These are phyloP conservation scores for Kwoniella newhampshirensis DNA, from an alignment of 768 basidiomycete species.

Conservation along the genomic window DNA sequence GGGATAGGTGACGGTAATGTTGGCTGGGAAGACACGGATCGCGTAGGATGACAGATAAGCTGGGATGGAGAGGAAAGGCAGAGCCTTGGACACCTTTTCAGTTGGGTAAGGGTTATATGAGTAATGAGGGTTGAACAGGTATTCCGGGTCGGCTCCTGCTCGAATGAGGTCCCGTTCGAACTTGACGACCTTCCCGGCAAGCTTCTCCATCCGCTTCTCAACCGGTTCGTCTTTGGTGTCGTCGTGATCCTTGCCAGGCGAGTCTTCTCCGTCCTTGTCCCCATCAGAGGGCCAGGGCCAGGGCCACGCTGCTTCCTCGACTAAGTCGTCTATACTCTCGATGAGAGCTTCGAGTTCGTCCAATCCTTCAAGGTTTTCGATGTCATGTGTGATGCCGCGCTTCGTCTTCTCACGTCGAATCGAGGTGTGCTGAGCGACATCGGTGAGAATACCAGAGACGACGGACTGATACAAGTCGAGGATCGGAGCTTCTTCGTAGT, in stretches of 20 bases:
- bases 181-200: slow-evolving; percentile 69
- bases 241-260: slow-evolving; percentile 11
- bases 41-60: slow-evolving; percentile 85
- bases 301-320: slow-evolving; percentile 57
- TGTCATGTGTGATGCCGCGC: slow-evolving; percentile 28
- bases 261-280: slow-evolving; percentile 1
- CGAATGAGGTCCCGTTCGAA: slow-evolving; percentile 78
- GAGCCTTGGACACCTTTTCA: slow-evolving; percentile 64
- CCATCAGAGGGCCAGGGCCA: slow-evolving; percentile 55
- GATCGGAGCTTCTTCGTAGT: slow-evolving; percentile 75
- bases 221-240: slow-evolving; percentile 55
- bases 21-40: slow-evolving; percentile 66
- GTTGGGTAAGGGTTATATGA: slow-evolving; percentile 84
- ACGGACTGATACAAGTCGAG: slow-evolving; percentile 69
- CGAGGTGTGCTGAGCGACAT: slow-evolving; percentile 56
- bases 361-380: slow-evolving; percentile 5
- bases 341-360: slow-evolving; percentile 64
- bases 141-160: slow-evolving; percentile 71
- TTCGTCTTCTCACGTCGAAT: slow-evolving; percentile 10
- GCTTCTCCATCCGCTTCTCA: slow-evolving; percentile 61
- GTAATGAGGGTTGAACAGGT: slow-evolving; percentile 70
- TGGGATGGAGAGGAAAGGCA: slow-evolving; percentile 76
- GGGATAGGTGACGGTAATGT: slow-evolving; percentile 79
- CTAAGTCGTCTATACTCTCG: slow-evolving; percentile 4
- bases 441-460: slow-evolving; percentile 65